These are phyloP conservation scores for Clarireedia monteithiana DNA, from an alignment of 2,329 filamentous ascomycete genomes.

Conservation along the genomic window DNA sequence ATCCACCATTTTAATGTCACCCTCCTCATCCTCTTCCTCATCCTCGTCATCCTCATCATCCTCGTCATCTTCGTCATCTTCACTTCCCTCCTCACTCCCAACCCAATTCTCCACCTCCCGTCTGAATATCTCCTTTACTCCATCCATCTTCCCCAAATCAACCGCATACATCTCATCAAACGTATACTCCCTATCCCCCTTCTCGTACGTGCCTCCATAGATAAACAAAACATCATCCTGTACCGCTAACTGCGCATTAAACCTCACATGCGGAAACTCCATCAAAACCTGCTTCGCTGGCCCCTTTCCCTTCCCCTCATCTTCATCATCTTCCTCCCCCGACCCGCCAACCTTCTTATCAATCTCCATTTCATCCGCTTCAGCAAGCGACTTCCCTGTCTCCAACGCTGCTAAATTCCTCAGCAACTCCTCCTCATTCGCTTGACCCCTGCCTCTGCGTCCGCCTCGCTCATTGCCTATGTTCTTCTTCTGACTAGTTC, in stretches of 20 bases:
- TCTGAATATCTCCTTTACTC: conserved; percentile 84
- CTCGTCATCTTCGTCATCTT: conserved; percentile 41
- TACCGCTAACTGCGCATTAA: conserved; percentile 84
- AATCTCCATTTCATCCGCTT: conserved; percentile 41
- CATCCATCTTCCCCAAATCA: conserved; percentile 90
- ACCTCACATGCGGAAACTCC: conserved; percentile 82
- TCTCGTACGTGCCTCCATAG: conserved; percentile 92
- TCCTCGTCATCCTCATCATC: conserved; percentile 41
- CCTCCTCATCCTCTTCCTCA: conserved; percentile 41
- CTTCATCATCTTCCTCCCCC: conserved; percentile 42
- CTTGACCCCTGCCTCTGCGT: conserved; percentile 69
- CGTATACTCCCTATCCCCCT: conserved; percentile 88
- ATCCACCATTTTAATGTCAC: conserved; percentile 32
- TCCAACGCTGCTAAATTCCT: conserved; percentile 81
- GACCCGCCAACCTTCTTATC: conserved; percentile 40
- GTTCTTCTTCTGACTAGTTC: conserved; percentile 56
- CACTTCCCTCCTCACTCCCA: conserved; percentile 52
- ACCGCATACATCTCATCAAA: conserved; percentile 93
- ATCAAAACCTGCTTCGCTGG: conserved; percentile 58
- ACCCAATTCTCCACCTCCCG: conserved; percentile 81
- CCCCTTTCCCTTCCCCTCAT: conserved; percentile 35
- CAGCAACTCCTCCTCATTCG: conserved; percentile 85
- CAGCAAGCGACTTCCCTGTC: conserved; percentile 57
- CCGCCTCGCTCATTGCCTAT: conserved; percentile 48
- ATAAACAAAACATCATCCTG: conserved; percentile 91